These are phyloP conservation scores for Drechslerella dactyloides DNA, from an alignment of 2,329 filamentous ascomycete genomes.

Conservation along the genomic window DNA sequence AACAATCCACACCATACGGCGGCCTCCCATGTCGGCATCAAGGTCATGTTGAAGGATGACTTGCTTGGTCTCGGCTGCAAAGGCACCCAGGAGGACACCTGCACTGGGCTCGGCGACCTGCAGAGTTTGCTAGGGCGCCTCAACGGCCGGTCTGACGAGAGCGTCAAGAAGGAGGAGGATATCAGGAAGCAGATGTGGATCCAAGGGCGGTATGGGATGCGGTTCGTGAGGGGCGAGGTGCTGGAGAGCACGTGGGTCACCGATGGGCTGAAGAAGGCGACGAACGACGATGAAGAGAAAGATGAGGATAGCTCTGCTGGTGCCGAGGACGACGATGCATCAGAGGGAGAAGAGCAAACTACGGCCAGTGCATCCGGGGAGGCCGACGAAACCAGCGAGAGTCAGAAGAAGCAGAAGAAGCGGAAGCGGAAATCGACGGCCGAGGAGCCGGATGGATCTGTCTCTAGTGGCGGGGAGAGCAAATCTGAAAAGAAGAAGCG, in stretches of 20 bases:
- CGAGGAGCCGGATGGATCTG: conserved; percentile 56
- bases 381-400: conserved; percentile 53
- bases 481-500: conserved; percentile 59
- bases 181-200: conserved; percentile 76
- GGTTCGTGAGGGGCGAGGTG: conserved; percentile 86
- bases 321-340: conserved; percentile 53
- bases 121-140: conserved; percentile 84
- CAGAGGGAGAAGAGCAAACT: conserved; percentile 53
- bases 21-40: conserved; percentile 74
- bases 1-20: conserved; percentile 71
- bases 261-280: conserved; percentile 50
- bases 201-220: conserved; percentile 79
- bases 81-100: conserved; percentile 70
- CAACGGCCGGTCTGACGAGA: conserved; percentile 81
- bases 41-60: conserved; percentile 85
- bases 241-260: conserved; percentile 67
- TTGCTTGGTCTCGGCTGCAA: conserved; percentile 87
- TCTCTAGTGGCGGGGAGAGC: conserved; percentile 56
- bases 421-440: conserved; percentile 55
- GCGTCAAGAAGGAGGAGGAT: conserved; percentile 72
- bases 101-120: conserved; percentile 85
- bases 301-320: conserved; percentile 54
- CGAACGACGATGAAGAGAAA: conserved; percentile 55
- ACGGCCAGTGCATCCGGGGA: conserved; percentile 54
- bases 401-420: conserved; percentile 40